Conservation (phyloP, 345 rosid genomes). For the Populus tremula region DNA sequence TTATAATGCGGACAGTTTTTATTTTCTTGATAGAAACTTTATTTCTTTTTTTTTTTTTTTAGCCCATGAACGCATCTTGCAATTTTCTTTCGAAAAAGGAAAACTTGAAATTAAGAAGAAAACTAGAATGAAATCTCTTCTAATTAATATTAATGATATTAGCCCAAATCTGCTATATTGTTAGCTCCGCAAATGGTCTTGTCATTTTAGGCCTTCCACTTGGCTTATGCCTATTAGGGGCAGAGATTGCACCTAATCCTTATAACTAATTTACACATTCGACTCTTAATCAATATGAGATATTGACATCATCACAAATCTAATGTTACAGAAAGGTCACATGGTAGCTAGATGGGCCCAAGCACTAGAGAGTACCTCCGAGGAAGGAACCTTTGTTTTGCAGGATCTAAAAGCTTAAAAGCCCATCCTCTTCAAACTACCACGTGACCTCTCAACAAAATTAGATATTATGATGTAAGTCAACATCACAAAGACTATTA, state of each 20-base stretch:
- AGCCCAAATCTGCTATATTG: neutral
- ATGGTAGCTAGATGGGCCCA: neutral
- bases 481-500: neutral
- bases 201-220: neutral
- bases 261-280: neutral
- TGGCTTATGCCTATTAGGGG: neutral
- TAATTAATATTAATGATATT: neutral
- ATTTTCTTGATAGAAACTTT: neutral
- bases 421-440: neutral
- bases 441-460: neutral
- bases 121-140: neutral
- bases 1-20: neutral
- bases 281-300: neutral
- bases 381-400: neutral
- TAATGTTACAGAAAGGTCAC: neutral
- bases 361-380: neutral
- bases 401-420: neutral
- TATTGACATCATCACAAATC: neutral
- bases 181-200: neutral
- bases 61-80: neutral
- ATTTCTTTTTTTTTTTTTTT: neutral
- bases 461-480: neutral
- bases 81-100: neutral
- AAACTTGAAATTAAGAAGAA: neutral
- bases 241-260: neutral